A percentile compares a stretch with the other conserved stretches of the same genome.
Conservation (phyloP, 1,284 basidiomycete genomes). For the Moesziomyces parantarcticus region DNA sequence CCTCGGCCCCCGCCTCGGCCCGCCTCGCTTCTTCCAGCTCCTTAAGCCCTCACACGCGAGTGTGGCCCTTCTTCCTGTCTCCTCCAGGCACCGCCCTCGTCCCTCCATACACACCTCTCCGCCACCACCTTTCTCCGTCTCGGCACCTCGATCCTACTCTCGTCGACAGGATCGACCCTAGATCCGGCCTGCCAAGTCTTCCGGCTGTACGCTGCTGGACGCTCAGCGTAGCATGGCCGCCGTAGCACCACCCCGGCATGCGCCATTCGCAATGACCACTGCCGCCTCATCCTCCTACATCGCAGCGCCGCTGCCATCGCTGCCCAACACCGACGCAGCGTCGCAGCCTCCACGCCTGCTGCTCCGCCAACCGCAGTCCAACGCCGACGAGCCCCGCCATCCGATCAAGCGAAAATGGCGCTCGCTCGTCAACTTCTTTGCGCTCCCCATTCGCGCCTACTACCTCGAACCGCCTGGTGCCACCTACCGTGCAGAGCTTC, state of each 20-base stretch:
- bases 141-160: background rate
- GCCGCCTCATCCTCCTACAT: background rate
- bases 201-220: background rate
- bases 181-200: background rate
- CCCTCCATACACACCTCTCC: background rate
- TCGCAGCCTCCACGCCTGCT: slow-evolving; percentile 10
- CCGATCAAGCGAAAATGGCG: slow-evolving; percentile 46
- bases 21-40: no score
- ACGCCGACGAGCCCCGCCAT: slow-evolving; percentile 7
- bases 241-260: background rate
- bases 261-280: background rate
- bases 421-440: slow-evolving; percentile 47
- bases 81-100: background rate
- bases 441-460: slow-evolving; percentile 48
- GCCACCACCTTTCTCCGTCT: background rate
- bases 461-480: slow-evolving; percentile 36
- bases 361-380: slow-evolving; percentile 6
- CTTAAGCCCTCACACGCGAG: no score
- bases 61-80: no score
- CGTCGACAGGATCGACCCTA: background rate
- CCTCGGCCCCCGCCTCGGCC: no score
- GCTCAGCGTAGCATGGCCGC: background rate
- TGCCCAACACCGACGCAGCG: background rate
- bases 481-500: slow-evolving; percentile 23
- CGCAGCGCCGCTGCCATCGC: background rate